These are phyloP conservation scores for Penicillium sp. DNA, from an alignment of 2,329 filamentous ascomycete species.

Conservation along the genomic window DNA sequence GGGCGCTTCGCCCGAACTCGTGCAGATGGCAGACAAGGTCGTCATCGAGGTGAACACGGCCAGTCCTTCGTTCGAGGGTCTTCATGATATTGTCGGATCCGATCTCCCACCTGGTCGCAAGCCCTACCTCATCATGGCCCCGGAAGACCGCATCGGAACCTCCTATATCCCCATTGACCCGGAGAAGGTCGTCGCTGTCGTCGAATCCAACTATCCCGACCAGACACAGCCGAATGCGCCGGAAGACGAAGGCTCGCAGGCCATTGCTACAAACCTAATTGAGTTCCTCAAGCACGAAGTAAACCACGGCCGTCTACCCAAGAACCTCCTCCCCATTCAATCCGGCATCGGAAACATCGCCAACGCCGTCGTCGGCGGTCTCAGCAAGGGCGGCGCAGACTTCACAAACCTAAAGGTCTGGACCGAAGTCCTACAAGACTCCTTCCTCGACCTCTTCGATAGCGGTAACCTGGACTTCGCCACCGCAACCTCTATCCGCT, in stretches of 20 bases:
- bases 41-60: conserved; percentile 92
- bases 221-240: conserved; percentile 74
- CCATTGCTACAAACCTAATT: conserved; percentile 79
- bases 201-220: conserved; percentile 85
- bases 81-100: conserved; percentile 91
- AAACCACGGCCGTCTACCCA: conserved; percentile 72
- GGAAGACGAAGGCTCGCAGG: conserved; percentile 72
- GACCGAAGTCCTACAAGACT: conserved; percentile 93
- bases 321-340: conserved; percentile 78
- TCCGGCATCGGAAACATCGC: conserved; percentile 92
- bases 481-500: conserved; percentile 86
- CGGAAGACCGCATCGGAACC: conserved; percentile 84
- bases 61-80: conserved; percentile 80
- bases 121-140: conserved; percentile 82
- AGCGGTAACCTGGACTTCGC: conserved; percentile 85
- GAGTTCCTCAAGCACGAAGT: conserved; percentile 89
- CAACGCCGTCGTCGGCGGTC: conserved; percentile 85
- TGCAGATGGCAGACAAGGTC: conserved; percentile 91
- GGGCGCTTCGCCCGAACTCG: conserved; percentile 80
- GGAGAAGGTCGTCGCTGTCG: conserved; percentile 80
- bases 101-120: conserved; percentile 79
- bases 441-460: conserved; percentile 91
- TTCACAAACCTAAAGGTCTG: conserved; percentile 89
- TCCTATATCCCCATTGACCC: conserved; percentile 82
- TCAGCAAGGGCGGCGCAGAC: conserved; percentile 72